These are phyloP conservation scores for Venturia asperata DNA, from an alignment of 2,329 filamentous ascomycete genomes.

Conservation along the genomic window DNA sequence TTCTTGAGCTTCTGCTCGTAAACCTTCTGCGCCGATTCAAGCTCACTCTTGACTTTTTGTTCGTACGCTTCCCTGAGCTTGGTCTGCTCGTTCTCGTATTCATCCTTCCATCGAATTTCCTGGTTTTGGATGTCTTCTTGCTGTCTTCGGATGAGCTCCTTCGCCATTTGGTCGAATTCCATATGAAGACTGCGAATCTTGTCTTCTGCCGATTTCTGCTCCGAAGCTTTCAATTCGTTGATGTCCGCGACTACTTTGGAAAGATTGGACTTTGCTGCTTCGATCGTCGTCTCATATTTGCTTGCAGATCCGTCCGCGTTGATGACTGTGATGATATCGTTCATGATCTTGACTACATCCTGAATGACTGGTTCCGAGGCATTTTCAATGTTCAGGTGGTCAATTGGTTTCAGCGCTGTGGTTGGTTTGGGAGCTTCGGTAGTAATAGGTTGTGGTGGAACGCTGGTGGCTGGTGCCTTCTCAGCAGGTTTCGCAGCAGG, in stretches of 20 bases:
- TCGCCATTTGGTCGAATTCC: constrained; percentile 81
- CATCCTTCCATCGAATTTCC: constrained; percentile 73
- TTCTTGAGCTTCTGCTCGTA: constrained; percentile 79
- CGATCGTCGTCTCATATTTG: constrained; percentile 70
- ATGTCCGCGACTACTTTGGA: constrained; percentile 73
- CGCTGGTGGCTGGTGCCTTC: constrained; percentile 17
- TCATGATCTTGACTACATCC: constrained; percentile 89
- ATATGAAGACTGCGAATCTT: constrained; percentile 64
- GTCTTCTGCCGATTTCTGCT: constrained; percentile 63
- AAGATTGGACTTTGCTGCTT: constrained; percentile 80
- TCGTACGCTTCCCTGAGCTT: constrained; percentile 72
- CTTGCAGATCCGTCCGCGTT: constrained; percentile 75
- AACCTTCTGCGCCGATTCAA: constrained; percentile 71
- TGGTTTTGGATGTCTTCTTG: constrained; percentile 76
- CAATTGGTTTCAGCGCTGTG: constrained; percentile 55
- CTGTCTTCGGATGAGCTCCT: constrained; percentile 79
- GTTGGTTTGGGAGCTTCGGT: constrained; percentile 24
- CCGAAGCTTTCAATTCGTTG: constrained; percentile 60
- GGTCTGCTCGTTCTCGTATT: constrained; percentile 83
- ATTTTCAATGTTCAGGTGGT: constrained; percentile 66
- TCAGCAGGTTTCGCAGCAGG: constrained; percentile 21
- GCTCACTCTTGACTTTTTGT: constrained; percentile 67
- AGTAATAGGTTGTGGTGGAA: constrained; percentile 15
- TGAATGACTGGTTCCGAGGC: constrained; percentile 83
- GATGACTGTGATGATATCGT: constrained; percentile 89